Evolutionary conservation across 179 eudicot species (phyloP), one percentile per base, ranked within the genome.

Genomic region (Sideroxylon spinosum): DNA sequence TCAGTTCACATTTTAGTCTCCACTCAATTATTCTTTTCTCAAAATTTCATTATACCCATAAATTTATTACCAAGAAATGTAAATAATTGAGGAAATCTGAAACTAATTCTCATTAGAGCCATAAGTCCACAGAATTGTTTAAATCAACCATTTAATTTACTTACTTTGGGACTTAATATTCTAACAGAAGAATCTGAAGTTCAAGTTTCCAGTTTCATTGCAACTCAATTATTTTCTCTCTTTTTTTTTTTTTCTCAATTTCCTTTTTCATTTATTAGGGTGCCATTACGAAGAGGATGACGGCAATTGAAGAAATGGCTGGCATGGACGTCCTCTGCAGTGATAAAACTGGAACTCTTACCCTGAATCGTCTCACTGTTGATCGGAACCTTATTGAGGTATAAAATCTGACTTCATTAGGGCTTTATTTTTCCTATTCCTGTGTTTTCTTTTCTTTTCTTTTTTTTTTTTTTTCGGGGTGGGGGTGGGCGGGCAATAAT

Each of bases 311-410:
- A 76, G 98, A 93, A 80, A 92, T 93, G 98, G 98, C 98, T 0
- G 98, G 98, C 6, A 93, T 93, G 97, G 98, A 92, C 76, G 95
- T 93, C 59, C 91, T 93, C 10, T 93, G 98, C 81, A 92, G 98
- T 74, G 98, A 93, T 82, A 93, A 93, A 72, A 93, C 98, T 0
- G 98, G 97, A 23, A 92, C 98, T 19, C 92, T 93, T 49, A 93
- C 98, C 0, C 93, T 93, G 37, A 29, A 29, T 29, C 37, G 37
- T 29, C 37, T 29, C 37, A 29, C 37, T 3, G 37, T 29, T 29
- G 37, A 29, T 29, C 37, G 37, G 37, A 29, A 29, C 37, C 37
- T 29, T 29, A 29, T 29, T 29, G 37, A 87, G 91, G 93, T 90
- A 86, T 69, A 56, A 26, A 65, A 76, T 20, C 68, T 52, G 55